phyloP scores from a whole-genome alignment of 2,329 filamentous ascomycete genomes.

The Claviceps sp. region DNA sequence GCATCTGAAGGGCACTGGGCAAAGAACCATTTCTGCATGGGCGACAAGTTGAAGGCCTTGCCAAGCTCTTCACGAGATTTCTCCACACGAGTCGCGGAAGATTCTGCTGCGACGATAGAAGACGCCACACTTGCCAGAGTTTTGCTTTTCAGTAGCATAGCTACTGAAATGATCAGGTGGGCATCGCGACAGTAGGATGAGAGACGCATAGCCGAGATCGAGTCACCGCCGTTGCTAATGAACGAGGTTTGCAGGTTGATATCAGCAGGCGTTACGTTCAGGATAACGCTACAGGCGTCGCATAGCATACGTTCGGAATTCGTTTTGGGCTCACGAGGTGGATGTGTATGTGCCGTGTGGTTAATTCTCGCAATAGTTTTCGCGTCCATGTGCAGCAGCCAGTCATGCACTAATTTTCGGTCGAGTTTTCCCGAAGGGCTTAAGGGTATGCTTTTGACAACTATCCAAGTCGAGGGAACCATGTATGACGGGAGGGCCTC shows the following conservation, averaged over 20 bases:
- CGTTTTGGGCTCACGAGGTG: neutral
- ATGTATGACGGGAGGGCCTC: slow-evolving; percentile 3
- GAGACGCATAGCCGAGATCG: slow-evolving; percentile 29
- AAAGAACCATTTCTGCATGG: slow-evolving; percentile 6
- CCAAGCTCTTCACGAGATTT: neutral
- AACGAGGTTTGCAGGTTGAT: slow-evolving; percentile 22
- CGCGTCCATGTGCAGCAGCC: neutral
- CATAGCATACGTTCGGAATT: slow-evolving; percentile 4
- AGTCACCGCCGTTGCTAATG: slow-evolving; percentile 28
- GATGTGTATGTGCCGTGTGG: neutral
- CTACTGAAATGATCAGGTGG: slow-evolving; percentile 17
- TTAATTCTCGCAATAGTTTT: neutral
- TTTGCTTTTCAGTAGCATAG: slow-evolving; percentile 2
- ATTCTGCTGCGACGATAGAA: neutral
- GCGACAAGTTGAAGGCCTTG: slow-evolving; percentile 3
- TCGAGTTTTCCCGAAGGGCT: slow-evolving; percentile 9
- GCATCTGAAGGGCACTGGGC: neutral
- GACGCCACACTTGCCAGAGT: slow-evolving; percentile 1
- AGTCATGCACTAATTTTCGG: slow-evolving; percentile 6
- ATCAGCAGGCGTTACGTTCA: slow-evolving; percentile 20
- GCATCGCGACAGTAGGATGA: slow-evolving; percentile 23
- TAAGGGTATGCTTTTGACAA: slow-evolving; percentile 6
- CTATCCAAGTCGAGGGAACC: slow-evolving; percentile 1
- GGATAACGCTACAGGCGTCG: slow-evolving; percentile 25
- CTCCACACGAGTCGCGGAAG: neutral